Percentiles rank a stretch among this genome's conserved stretches.
These are phyloP conservation scores for Conticribra weissflogii DNA, from an alignment of 108 stramenopile genomes.

Conservation along the genomic window DNA sequence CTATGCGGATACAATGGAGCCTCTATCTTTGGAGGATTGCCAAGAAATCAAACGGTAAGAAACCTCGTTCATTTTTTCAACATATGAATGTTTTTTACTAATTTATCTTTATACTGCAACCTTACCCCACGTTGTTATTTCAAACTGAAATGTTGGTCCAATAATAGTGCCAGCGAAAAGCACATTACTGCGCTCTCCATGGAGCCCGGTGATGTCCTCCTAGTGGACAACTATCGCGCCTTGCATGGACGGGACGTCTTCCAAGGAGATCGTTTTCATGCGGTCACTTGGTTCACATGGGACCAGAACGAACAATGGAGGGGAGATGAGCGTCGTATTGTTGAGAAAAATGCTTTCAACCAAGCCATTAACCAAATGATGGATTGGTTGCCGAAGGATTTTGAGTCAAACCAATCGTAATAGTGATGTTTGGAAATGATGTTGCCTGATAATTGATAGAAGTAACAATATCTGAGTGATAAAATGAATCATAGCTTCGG, in stretches of 20 bases:
- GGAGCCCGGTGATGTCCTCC: constrained; percentile 91
- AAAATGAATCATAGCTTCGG: too few relatives aligned
- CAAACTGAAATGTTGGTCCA: not conserved
- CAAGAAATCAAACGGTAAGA: constrained; percentile 77
- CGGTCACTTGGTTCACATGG: constrained; percentile 93
- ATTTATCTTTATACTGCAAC: too few relatives aligned
- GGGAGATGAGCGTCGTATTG: constrained; percentile 84
- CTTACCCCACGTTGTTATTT: not conserved
- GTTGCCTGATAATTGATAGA: too few relatives aligned
- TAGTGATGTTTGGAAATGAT: too few relatives aligned
- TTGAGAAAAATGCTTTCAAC: constrained; percentile 91
- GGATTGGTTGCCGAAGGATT: constrained; percentile 94
- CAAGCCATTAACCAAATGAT: constrained; percentile 87
- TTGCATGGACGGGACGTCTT: constrained; percentile 91
- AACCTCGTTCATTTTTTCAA: too few relatives aligned
- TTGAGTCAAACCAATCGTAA: constrained; percentile 83
- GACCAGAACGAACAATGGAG: constrained; percentile 85
- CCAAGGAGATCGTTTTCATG: constrained; percentile 91
- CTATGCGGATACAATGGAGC: constrained; percentile 90
- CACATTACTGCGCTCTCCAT: constrained; percentile 89
- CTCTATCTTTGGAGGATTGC: constrained; percentile 82
- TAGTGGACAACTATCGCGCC: constrained; percentile 93
- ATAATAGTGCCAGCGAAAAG: constrained; percentile 70
- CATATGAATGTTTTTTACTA: too few relatives aligned
- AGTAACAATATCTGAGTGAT: too few relatives aligned